phyloP scores from a whole-genome alignment of 345 rosid species.

The Anastatica hierochuntica region DNA sequence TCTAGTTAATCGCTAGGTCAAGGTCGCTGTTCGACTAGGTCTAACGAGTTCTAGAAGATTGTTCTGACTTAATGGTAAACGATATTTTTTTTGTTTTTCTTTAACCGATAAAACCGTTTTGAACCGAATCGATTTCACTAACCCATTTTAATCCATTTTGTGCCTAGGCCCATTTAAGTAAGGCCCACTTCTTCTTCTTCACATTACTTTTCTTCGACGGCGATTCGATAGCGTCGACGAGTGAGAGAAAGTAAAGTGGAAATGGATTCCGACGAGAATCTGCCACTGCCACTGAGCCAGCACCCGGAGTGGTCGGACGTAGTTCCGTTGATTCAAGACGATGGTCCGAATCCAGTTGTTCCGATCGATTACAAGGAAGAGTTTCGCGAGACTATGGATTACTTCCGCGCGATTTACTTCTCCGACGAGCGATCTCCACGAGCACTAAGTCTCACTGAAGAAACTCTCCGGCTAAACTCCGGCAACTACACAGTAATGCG shows the following conservation, averaged over 20 bases:
- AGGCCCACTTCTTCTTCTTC: no score
- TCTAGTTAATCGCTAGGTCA: no score
- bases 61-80: no score
- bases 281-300: constrained; percentile 38
- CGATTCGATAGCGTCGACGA: neutral
- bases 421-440: constrained; percentile 78
- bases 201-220: neutral
- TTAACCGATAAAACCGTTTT: no score
- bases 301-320: constrained; percentile 72
- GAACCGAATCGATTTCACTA: no score
- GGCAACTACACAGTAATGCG: constrained; percentile 84
- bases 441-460: constrained; percentile 51
- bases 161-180: no score
- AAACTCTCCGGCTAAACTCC: constrained; percentile 54
- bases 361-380: constrained; percentile 70
- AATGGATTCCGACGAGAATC: constrained; percentile 29
- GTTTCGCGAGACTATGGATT: constrained; percentile 80
- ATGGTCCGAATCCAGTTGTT: constrained; percentile 80
- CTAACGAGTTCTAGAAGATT: no score
- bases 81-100: no score
- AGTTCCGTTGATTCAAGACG: constrained; percentile 62
- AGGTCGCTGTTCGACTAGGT: no score
- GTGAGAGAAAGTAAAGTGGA: no score
- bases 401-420: constrained; percentile 68
- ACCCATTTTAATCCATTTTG: no score